Percentiles rank a stretch among this genome's conserved stretches.
Evolutionary conservation across 106 monocot genomes (phyloP).

Genomic region (Dendrobium nobile): DNA sequence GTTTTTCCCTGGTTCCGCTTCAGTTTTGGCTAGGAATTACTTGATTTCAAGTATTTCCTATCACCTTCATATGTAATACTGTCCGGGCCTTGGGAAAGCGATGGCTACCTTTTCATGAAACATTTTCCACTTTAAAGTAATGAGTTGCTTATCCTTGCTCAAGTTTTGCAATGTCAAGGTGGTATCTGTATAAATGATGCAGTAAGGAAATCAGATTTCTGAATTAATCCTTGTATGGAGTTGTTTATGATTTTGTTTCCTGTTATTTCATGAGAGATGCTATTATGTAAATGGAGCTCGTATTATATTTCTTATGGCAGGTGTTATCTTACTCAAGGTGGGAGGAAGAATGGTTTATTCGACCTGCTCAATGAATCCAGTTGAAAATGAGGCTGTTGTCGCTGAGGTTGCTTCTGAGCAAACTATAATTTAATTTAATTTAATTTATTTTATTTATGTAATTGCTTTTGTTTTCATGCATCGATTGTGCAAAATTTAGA

Average conservation of each 20-base stretch:
- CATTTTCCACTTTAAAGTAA: neutral
- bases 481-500: neutral
- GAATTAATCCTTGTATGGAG: neutral
- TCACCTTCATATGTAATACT: neutral
- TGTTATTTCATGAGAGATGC: neutral
- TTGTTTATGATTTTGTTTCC: neutral
- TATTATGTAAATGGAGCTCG: neutral
- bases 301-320: slow-evolving; percentile 35
- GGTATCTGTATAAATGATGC: neutral
- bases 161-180: neutral
- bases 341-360: slow-evolving; percentile 99
- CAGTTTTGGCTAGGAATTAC: too few relatives aligned
- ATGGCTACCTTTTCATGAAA: neutral
- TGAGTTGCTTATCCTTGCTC: neutral
- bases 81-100: neutral
- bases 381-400: slow-evolving; percentile 98
- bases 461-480: neutral
- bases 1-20: too few relatives aligned
- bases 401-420: slow-evolving; percentile 49
- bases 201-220: neutral
- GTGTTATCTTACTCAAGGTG: slow-evolving; percentile 82
- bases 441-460: neutral
- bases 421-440: neutral
- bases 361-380: slow-evolving; percentile 97
- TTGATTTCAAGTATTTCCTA: too few relatives aligned